These are phyloP conservation scores for Astrothelium macrocarpum DNA, from an alignment of 495 filamentous ascomycete species.

Conservation along the genomic window DNA sequence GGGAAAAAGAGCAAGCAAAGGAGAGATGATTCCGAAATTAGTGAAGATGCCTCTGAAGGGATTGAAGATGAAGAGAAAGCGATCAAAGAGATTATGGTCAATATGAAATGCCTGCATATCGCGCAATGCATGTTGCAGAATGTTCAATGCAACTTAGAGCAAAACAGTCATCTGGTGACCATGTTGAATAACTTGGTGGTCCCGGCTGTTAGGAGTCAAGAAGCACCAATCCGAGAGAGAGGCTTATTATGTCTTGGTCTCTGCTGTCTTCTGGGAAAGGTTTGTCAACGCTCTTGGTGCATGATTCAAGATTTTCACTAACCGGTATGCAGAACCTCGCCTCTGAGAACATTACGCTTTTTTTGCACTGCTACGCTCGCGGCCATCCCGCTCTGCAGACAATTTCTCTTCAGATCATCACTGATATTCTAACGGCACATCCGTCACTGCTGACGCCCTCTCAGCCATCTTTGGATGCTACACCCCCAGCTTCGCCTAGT, in stretches of 20 bases:
- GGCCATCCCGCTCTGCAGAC: constrained; percentile 83
- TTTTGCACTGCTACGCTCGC: constrained; percentile 91
- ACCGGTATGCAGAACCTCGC: constrained; percentile 53
- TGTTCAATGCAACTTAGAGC: constrained; percentile 70
- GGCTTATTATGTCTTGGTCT: constrained; percentile 84
- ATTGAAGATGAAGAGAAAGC: constrained; percentile 61
- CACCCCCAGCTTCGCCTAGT: constrained; percentile 21
- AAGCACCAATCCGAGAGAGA: constrained; percentile 83
- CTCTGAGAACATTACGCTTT: constrained; percentile 84
- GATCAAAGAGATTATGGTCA: constrained; percentile 82
- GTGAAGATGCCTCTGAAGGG: constrained; percentile 27
- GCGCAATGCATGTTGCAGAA: constrained; percentile 96
- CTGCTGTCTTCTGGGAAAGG: constrained; percentile 81
- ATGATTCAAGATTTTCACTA: constrained; percentile 10
- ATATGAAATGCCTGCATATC: constrained; percentile 96
- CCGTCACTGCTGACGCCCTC: constrained; percentile 53
- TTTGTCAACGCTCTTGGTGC: constrained; percentile 28
- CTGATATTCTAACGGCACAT: constrained; percentile 83
- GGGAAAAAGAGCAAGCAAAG: constrained; percentile 40
- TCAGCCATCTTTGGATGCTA: constrained; percentile 8
- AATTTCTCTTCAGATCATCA: constrained; percentile 83
- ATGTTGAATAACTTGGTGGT: constrained; percentile 97
- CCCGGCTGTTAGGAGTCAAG: constrained; percentile 84
- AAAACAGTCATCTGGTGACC: constrained; percentile 76
- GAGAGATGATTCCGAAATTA: constrained; percentile 33